These are phyloP conservation scores for Lactifluus piperatus DNA, from an alignment of 768 basidiomycete genomes.

Conservation along the genomic window DNA sequence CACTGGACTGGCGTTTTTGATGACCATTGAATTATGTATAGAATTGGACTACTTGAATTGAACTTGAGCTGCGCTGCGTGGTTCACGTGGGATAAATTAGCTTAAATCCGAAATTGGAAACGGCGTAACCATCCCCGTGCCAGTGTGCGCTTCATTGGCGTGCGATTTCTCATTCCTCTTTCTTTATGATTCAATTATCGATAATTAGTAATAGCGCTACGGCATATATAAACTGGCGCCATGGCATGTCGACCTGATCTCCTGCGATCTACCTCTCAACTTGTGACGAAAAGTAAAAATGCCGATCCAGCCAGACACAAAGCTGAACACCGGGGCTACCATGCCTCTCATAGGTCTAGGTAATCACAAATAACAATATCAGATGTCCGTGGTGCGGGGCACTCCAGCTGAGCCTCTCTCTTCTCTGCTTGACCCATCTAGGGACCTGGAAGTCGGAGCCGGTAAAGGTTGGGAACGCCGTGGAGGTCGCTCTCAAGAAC, in stretches of 20 bases:
- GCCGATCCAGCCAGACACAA: constrained; percentile 22
- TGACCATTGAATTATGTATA: no score
- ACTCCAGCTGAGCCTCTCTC: not conserved
- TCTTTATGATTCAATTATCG: no score
- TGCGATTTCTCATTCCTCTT: no score
- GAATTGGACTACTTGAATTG: no score
- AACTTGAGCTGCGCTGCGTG: no score
- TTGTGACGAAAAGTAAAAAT: not conserved
- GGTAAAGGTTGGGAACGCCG: constrained; percentile 64
- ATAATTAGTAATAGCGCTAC: no score
- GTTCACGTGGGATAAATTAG: no score
- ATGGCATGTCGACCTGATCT: not conserved
- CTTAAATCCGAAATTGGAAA: no score
- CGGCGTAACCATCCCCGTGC: no score
- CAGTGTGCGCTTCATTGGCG: no score
- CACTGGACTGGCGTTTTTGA: no score
- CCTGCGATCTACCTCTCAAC: not conserved
- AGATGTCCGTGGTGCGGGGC: constrained; percentile 26
- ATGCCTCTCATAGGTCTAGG: constrained; percentile 43
- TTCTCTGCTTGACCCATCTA: constrained; percentile 20
- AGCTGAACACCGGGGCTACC: constrained; percentile 66
- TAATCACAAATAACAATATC: constrained; percentile 57
- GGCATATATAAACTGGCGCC: not conserved
- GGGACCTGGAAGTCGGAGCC: constrained; percentile 77
- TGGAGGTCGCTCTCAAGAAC: constrained; percentile 58